These are phyloP conservation scores for Zygnema circumcarinatum DNA, from an alignment of 139 green algal species.

Conservation along the genomic window DNA sequence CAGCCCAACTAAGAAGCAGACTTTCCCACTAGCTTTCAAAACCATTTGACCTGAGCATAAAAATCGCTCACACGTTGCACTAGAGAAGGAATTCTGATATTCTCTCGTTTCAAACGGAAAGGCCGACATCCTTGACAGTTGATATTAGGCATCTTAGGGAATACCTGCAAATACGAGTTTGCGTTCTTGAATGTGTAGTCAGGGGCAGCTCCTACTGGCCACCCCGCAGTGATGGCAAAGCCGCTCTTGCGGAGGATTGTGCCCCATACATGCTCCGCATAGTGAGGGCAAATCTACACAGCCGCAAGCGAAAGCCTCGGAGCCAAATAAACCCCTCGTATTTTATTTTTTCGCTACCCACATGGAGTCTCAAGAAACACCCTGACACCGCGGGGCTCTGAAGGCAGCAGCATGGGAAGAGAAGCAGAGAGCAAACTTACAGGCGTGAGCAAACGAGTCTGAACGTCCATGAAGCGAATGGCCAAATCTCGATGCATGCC, in stretches of 20 bases:
- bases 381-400: too few relatives aligned
- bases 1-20: not conserved
- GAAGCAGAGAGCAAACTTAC: conserved; percentile 68
- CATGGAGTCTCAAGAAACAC: too few relatives aligned
- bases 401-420: not conserved
- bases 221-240: conserved; percentile 78
- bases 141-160: too few relatives aligned
- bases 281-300: conserved; percentile 79
- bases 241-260: conserved; percentile 74
- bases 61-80: too few relatives aligned
- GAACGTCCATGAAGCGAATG: conserved; percentile 81
- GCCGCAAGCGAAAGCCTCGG: too few relatives aligned
- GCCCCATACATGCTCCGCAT: conserved; percentile 90
- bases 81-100: too few relatives aligned
- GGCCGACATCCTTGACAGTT: too few relatives aligned
- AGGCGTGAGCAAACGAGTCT: conserved; percentile 81
- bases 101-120: too few relatives aligned
- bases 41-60: too few relatives aligned
- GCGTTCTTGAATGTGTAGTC: conserved; percentile 79
- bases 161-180: conserved; percentile 66
- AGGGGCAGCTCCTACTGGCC: conserved; percentile 70
- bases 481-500: conserved; percentile 84
- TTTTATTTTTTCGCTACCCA: too few relatives aligned
- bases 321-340: too few relatives aligned
- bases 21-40: too few relatives aligned